These are phyloP conservation scores for Blastosporella zonata DNA, from an alignment of 1,284 basidiomycete genomes.

Conservation along the genomic window DNA sequence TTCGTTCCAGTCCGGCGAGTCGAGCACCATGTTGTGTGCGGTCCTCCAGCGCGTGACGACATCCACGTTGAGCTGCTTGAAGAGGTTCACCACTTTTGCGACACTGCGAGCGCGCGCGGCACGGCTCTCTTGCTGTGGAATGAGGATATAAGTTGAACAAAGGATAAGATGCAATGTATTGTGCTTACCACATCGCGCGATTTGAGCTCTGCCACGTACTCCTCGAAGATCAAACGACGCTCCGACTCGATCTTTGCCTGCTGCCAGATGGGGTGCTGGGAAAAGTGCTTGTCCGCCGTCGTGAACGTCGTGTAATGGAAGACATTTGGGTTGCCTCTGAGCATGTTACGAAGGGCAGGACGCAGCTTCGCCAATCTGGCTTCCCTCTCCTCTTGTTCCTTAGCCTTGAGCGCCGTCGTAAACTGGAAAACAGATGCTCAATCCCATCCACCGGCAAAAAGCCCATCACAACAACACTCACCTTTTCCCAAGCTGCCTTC, in stretches of 20 bases:
- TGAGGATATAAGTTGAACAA: conserved; percentile 1
- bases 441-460: conserved; percentile 1
- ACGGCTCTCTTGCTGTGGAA: conserved; percentile 66
- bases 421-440: conserved; percentile 47
- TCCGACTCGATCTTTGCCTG: conserved; percentile 82
- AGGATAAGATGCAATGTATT: conserved; percentile 6
- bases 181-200: conserved; percentile 77
- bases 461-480: conserved; percentile 30
- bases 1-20: conserved; percentile 73
- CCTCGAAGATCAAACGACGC: conserved; percentile 82
- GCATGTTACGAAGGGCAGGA: conserved; percentile 80
- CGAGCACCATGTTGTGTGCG: conserved; percentile 72
- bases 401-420: conserved; percentile 69
- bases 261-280: conserved; percentile 85
- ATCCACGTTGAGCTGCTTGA: conserved; percentile 82
- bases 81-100: conserved; percentile 72
- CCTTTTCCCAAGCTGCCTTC: conserved; percentile 91
- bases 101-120: conserved; percentile 74
- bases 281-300: conserved; percentile 81
- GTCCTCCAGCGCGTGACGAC: conserved; percentile 87
- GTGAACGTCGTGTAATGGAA: conserved; percentile 87
- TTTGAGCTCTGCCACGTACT: conserved; percentile 82
- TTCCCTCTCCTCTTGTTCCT: conserved; percentile 77
- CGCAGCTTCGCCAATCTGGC: conserved; percentile 78
- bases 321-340: conserved; percentile 80